Evolutionary conservation across 2,329 filamentous ascomycete genomes (phyloP).

Genomic region (Talaromyces verruculosus): DNA sequence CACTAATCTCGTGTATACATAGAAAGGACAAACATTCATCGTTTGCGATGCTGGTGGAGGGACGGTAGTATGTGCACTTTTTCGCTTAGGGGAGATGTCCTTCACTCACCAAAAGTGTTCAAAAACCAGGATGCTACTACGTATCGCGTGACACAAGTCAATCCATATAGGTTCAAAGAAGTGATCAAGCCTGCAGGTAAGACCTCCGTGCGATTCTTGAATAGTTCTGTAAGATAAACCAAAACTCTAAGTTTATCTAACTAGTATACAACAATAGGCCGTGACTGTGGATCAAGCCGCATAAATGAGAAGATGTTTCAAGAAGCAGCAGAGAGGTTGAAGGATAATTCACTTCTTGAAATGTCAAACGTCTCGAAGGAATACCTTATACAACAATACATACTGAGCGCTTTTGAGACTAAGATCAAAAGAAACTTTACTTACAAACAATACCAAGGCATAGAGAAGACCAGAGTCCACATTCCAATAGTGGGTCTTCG

Average conservation of each 20-base stretch:
- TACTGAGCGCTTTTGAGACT: not conserved
- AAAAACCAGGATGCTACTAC: conserved; percentile 6
- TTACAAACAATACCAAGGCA: not conserved
- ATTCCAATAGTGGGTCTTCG: not conserved
- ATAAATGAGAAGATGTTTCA: not conserved
- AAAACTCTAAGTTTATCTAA: not conserved
- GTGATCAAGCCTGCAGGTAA: not conserved
- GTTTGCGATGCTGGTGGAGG: conserved; percentile 15
- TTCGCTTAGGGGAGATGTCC: not conserved
- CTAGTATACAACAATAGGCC: not conserved
- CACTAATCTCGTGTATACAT: not conserved
- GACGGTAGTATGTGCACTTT: conserved; percentile 3
- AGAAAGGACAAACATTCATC: conserved; percentile 5
- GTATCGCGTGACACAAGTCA: not conserved
- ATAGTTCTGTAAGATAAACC: not conserved
- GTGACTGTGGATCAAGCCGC: not conserved
- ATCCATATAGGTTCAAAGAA: not conserved
- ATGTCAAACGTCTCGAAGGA: not conserved
- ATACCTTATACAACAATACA: not conserved
- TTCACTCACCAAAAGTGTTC: not conserved
- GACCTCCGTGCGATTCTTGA: not conserved
- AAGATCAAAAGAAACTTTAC: not conserved
- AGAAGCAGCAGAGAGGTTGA: not conserved
- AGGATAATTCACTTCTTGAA: not conserved
- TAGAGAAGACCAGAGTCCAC: not conserved